phyloP scores from a whole-genome alignment of 345 rosid genomes.

The Lepidium sativum region DNA sequence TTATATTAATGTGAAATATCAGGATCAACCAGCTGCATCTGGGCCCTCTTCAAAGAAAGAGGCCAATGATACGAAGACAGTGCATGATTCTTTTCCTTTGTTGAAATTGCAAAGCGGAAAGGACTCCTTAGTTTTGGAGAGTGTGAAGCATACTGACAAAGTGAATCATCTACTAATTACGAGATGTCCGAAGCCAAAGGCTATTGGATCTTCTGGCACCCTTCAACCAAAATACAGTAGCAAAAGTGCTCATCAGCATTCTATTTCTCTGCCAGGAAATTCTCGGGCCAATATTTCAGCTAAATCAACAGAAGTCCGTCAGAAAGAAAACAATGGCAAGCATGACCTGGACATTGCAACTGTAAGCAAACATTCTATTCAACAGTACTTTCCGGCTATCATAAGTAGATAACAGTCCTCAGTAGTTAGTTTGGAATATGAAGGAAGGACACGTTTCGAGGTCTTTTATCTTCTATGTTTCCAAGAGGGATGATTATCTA shows the following conservation, averaged over 20 bases:
- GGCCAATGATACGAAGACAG: conserved; percentile 38
- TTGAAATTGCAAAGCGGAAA: conserved; percentile 38
- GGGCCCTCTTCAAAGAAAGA: conserved; percentile 44
- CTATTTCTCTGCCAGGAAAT: conserved; percentile 46
- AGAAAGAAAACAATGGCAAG: conserved; percentile 48
- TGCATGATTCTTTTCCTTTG: conserved; percentile 32
- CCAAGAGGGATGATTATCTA: neutral
- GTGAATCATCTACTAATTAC: conserved; percentile 37
- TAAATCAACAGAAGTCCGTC: conserved; percentile 28
- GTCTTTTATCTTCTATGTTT: conserved; percentile 4
- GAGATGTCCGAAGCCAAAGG: conserved; percentile 43
- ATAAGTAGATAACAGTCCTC: neutral
- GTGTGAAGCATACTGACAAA: conserved; percentile 46
- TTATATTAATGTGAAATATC: conserved; percentile 31
- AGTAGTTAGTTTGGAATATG: neutral
- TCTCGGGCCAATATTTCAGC: conserved; percentile 7
- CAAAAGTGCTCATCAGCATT: conserved; percentile 34
- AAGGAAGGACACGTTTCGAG: neutral
- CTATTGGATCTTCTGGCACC: conserved; percentile 33
- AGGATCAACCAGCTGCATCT: conserved; percentile 35
- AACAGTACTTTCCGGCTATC: conserved; percentile 31
- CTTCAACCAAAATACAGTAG: conserved; percentile 41
- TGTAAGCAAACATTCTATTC: conserved; percentile 41
- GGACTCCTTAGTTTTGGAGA: conserved; percentile 32
- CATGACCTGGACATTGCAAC: conserved; percentile 50